These are phyloP conservation scores for Rusavskia elegans DNA, from an alignment of 495 filamentous ascomycete genomes.

Conservation along the genomic window DNA sequence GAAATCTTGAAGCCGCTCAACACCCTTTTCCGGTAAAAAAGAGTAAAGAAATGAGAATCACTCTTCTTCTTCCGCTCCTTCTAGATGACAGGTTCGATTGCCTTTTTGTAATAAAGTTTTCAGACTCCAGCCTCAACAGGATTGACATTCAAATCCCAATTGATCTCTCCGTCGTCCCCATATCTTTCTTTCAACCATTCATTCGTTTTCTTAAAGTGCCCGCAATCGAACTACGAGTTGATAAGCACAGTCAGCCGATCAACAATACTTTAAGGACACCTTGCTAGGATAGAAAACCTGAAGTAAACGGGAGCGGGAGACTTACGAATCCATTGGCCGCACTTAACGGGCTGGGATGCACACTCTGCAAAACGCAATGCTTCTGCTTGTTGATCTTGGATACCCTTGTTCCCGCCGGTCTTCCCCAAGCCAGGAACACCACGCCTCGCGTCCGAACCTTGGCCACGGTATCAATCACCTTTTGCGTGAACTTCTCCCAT, in stretches of 20 bases:
- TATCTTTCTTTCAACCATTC: conserved; percentile 71
- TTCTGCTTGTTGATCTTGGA: conserved; percentile 47
- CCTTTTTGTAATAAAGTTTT: not conserved
- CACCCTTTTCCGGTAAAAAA: no score
- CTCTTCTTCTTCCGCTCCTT: no score
- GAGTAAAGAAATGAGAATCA: no score
- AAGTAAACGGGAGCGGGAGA: conserved; percentile 1
- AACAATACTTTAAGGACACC: not conserved
- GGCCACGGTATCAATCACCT: conserved; percentile 72
- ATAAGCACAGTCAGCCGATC: not conserved
- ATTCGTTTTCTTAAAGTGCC: conserved; percentile 79
- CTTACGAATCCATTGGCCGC: conserved; percentile 58
- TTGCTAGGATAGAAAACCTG: no score
- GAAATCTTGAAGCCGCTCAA: no score
- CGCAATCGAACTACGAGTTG: conserved; percentile 51
- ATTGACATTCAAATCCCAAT: conserved; percentile 58
- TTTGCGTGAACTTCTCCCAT: conserved; percentile 88
- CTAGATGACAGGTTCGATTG: no score
- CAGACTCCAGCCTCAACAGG: conserved; percentile 11
- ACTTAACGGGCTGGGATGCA: conserved; percentile 83
- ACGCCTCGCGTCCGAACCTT: conserved; percentile 60
- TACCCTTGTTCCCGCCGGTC: conserved; percentile 59
- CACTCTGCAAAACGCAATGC: conserved; percentile 68
- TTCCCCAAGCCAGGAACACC: conserved; percentile 91
- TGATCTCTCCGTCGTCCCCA: conserved; percentile 61